Evolutionary conservation across 2,329 filamentous ascomycete species (phyloP), one percentile per base, ranked within the genome.

Genomic region (Phialocephala subalpina): DNA sequence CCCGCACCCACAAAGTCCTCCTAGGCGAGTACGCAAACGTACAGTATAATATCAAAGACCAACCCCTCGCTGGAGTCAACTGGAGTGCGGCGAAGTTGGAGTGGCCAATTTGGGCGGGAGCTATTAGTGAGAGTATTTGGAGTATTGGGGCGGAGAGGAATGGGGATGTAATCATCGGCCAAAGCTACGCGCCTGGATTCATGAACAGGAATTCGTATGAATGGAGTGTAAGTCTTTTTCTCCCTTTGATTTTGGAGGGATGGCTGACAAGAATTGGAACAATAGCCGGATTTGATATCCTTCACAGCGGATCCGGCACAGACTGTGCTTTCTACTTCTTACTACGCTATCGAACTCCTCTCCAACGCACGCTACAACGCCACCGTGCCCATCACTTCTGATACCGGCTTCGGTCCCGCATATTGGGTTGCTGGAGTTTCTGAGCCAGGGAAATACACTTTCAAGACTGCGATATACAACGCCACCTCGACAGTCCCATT

Each of bases 381-480:
- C 62, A 84, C 83, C 0, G 79, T 86, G 0, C 82, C 83, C 0
- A 78, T 81, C 0, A 77, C 77, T 2, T 75, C 77, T 8, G 73
- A 79, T 22, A 16, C 62, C 7, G 8, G 20, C 7, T 80, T 83
- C 60, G 77, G 78, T 12, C 84, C 84, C 0, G 75, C 83, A 0
- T 87, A 80, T 75, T 85, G 81, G 70, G 84, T 85, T 2, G 80
- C 83, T 0, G 84, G 84, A 1, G 79, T 74, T 69, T 74, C 80
- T 38, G 76, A 78, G 11, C 78, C 76, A 35, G 78, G 78, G 1
- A 77, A 77, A 4, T 75, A 81, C 55, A 78, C 85, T 64, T 84
- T 84, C 78, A 86, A 86, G 75, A 81, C 78, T 3, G 83, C 83
- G 16, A 82, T 82, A 0, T 86, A 86, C 74, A 86, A 86, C 77